Evolutionary conservation across 805 yeast species (phyloP).

Genomic region (Ascoidea rubescens): DNA sequence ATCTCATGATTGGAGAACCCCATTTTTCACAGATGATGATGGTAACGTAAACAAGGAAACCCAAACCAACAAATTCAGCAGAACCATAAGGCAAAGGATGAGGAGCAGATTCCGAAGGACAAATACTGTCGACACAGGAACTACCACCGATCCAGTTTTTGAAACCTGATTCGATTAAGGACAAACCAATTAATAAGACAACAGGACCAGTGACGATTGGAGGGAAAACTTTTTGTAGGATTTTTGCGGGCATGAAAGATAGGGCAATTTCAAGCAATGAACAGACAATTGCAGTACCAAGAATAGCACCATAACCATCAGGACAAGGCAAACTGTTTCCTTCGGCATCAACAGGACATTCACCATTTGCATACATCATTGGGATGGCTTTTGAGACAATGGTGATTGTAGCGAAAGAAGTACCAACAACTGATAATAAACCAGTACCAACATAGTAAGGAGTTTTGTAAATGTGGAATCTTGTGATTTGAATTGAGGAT

Average conservation of each 20-base stretch:
- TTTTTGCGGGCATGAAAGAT: constrained; percentile 65
- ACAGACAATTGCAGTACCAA: constrained; percentile 72
- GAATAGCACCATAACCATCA: constrained; percentile 77
- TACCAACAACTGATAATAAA: constrained; percentile 78
- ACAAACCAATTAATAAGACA: constrained; percentile 69
- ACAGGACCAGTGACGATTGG: constrained; percentile 92
- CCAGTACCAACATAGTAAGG: constrained; percentile 81
- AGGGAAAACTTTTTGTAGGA: constrained; percentile 66
- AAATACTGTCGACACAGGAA: constrained; percentile 35
- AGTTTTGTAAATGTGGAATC: constrained; percentile 64
- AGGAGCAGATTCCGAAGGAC: constrained; percentile 38
- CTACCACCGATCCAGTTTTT: constrained; percentile 84
- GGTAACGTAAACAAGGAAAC: constrained; percentile 65
- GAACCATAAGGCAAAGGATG: constrained; percentile 66
- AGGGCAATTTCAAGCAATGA: constrained; percentile 59
- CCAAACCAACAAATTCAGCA: constrained; percentile 76
- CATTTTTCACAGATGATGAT: constrained; percentile 70
- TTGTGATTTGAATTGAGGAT: constrained; percentile 63
- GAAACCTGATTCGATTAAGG: constrained; percentile 59
- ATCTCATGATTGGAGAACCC: constrained; percentile 91
- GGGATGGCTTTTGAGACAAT: constrained; percentile 68
- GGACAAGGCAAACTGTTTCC: constrained; percentile 72
- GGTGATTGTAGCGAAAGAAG: constrained; percentile 78
- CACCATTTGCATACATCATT: constrained; percentile 62
- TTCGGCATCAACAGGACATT: constrained; percentile 46